phyloP scores from a whole-genome alignment of 2,329 filamentous ascomycete genomes.

The Thelonectria rubi region DNA sequence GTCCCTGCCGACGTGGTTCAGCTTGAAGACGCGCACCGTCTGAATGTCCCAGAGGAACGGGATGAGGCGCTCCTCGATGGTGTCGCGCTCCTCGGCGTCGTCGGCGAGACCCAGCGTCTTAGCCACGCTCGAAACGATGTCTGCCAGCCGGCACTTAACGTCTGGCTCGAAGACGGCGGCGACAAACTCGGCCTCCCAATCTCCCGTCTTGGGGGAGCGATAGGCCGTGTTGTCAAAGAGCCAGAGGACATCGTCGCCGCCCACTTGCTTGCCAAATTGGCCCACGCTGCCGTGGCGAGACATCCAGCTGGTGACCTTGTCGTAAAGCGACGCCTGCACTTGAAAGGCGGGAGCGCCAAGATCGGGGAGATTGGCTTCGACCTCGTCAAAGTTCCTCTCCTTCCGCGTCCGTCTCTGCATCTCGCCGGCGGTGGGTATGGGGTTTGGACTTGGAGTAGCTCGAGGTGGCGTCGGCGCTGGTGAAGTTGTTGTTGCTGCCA shows the following conservation, averaged over 20 bases:
- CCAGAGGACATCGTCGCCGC: slow-evolving; percentile 80
- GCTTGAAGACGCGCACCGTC: slow-evolving; percentile 73
- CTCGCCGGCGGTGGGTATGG: slow-evolving; percentile 47
- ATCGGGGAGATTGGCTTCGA: slow-evolving; percentile 58
- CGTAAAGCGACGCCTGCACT: slow-evolving; percentile 47
- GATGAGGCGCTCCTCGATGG: slow-evolving; percentile 73
- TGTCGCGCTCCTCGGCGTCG: slow-evolving; percentile 65
- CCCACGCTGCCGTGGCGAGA: slow-evolving; percentile 63
- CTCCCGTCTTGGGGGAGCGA: slow-evolving; percentile 56
- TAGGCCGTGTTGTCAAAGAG: slow-evolving; percentile 90
- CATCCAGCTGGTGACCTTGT: slow-evolving; percentile 44
- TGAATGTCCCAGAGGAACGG: slow-evolving; percentile 83
- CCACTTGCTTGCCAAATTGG: slow-evolving; percentile 68
- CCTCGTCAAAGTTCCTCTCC: slow-evolving; percentile 58
- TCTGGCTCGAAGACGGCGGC: slow-evolving; percentile 82
- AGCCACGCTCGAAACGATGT: slow-evolving; percentile 75
- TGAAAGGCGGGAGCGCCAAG: slow-evolving; percentile 45
- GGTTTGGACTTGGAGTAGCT: slow-evolving; percentile 40
- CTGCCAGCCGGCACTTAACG: slow-evolving; percentile 71
- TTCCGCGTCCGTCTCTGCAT: slow-evolving; percentile 62
- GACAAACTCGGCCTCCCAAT: slow-evolving; percentile 85
- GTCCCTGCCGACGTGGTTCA: slow-evolving; percentile 61
- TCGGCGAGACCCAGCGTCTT: slow-evolving; percentile 73
- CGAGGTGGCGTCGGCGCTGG: not conserved
- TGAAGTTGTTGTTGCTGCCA: not conserved